A percentile compares a stretch with the other conserved stretches of the same genome.
These are phyloP conservation scores for Boletales sp. DNA, from an alignment of 768 basidiomycete species.

Conservation along the genomic window DNA sequence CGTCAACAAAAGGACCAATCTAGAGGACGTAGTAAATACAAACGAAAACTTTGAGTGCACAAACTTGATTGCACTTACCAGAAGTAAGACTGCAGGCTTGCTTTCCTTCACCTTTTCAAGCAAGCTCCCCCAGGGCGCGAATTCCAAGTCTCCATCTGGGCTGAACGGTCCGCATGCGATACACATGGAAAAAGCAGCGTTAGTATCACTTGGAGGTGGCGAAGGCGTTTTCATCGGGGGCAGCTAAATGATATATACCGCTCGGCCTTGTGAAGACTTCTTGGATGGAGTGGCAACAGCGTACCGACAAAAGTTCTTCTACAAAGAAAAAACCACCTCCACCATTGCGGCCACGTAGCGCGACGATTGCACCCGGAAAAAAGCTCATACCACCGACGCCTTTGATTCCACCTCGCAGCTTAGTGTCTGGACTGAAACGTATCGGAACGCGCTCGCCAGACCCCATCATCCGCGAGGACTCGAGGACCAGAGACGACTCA, in stretches of 20 bases:
- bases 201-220: slow-evolving; percentile 30
- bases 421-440: slow-evolving; percentile 62
- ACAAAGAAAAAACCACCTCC: slow-evolving; percentile 86
- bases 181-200: slow-evolving; percentile 56
- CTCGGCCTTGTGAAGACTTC: not conserved
- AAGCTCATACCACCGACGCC: slow-evolving; percentile 68
- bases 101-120: slow-evolving; percentile 54
- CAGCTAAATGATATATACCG: slow-evolving; percentile 41
- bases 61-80: slow-evolving; percentile 46
- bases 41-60: not conserved
- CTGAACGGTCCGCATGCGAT: slow-evolving; percentile 89
- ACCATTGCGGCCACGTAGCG: slow-evolving; percentile 85
- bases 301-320: slow-evolving; percentile 75
- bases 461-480: slow-evolving; percentile 74
- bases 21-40: slow-evolving; percentile 27
- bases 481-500: slow-evolving; percentile 71
- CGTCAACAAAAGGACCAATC: slow-evolving; percentile 92
- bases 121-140: slow-evolving; percentile 64
- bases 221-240: slow-evolving; percentile 54
- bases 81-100: slow-evolving; percentile 72
- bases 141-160: slow-evolving; percentile 69
- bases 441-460: slow-evolving; percentile 68
- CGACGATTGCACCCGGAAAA: slow-evolving; percentile 88
- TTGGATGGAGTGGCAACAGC: slow-evolving; percentile 21
- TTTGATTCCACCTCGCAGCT: slow-evolving; percentile 58